Evolutionary conservation across 495 filamentous ascomycete genomes (phyloP), one percentile per base, ranked within the genome.

Genomic region (Trichoderma gamsii): DNA sequence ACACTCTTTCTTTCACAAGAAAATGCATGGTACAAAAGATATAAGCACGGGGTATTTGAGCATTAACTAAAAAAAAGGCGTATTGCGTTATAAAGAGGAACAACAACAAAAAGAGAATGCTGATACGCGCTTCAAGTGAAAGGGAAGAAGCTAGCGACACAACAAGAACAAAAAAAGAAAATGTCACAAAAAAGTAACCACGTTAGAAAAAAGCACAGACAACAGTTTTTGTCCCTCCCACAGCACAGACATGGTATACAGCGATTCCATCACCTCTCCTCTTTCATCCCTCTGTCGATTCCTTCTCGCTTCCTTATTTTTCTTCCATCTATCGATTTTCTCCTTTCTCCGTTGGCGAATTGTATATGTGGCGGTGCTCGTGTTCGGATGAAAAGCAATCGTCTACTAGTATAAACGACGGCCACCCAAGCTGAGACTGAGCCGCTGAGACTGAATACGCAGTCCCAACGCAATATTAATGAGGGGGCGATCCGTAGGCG

Each of bases 11-110:
- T 15, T 29, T 6, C 7, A 66, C 9, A 32, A 46, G 29, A 64
- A 35, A 66, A 69, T 56, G 65, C 7, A 25, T 7, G 51, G 11
- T 56, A 21, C n/a, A 25, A 23, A 61, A 61, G 56, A 18, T 38
- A 38, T 49, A 49, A 32, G 23, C 56, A 61, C 56, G 56, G 56
- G 56, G 56, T 61, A 61, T 61, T 61, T 61, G 56, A 61, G 29
- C 56, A 21, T 61, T 29, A 61, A 61, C 56, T 61, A 61, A 7
- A 41, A 67, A 32, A 67, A 52, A 29, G n/a, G 44, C 23, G 25
- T 29, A 61, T 32, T 32, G 25, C 25, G 56, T 29, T 32, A 61
- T 29, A 49, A 15, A n/a, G n/a, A 18, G 16, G 23, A 61, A 12
- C 9, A 32, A 35, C 23, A 68, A 29, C 29, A 29, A 68, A 64